Base-by-base conservation (phyloP, 768 basidiomycete species). In the Lactarius akahatsu region DNA sequence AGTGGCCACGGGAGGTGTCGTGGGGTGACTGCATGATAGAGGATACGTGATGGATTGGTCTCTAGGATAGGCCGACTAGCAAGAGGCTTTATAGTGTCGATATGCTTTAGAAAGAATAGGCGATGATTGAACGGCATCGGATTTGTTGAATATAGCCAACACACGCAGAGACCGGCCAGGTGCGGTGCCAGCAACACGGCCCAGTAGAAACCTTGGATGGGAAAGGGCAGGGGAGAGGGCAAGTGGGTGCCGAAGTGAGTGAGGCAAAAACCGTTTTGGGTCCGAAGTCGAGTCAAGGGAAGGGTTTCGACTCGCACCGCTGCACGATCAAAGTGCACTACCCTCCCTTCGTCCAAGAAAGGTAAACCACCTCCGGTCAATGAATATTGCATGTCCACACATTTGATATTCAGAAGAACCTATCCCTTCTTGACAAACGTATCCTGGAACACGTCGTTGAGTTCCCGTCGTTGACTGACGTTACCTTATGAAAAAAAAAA, bases 61-160 rank as follows among this genome's bases (percentile, higher is more conserved):
- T 57, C 56, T 59, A 26, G 62, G 62, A 63, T 40, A 47, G 30
- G 58, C 41, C 50, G 55, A 59, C 32, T 20, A 41, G 52, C 16
- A 41, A 62, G 66, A 63, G 62, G 41, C 54, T 67, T 63, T 67
- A 67, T 67, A 67, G 47, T 55, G 36, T 56, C 47, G 57, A 50
- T 63, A 32, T 20, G 50, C 26, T 59, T 43, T 30, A 55, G 66
- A 59, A 67, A 54, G 58, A 40, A 55, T 60, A n/a, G 18, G 58
- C 58, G 62, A 67, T 20, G 62, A 55, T 59, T 67, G 62, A 60
- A 63, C 62, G 66, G 62, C 66, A 67, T 67, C 66, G 32, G 66
- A 67, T 67, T 55, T 67, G 65, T 62, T 62, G 56, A 62, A 66
- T 62, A 62, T 40, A n/a, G 62, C 50, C 57, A 60, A 60, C 2